These are phyloP conservation scores for Penicillium lividum DNA, from an alignment of 495 filamentous ascomycete genomes.

Conservation along the genomic window DNA sequence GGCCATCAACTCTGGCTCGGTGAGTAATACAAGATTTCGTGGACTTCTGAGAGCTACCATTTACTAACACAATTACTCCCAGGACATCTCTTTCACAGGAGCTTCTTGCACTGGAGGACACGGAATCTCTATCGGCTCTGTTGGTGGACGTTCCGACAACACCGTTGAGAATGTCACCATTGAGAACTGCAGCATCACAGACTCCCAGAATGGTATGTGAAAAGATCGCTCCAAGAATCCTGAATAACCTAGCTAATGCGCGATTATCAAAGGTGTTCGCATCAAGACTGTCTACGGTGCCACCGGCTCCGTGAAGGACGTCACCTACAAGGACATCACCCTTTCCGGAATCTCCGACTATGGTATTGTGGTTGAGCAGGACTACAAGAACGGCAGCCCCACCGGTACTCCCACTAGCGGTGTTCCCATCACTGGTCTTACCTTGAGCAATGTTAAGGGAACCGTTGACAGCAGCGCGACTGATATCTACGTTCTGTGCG, in stretches of 20 bases:
- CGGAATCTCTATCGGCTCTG: conserved; percentile 61
- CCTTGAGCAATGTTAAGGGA: conserved; percentile 47
- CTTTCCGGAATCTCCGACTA: conserved; percentile 37
- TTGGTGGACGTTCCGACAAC: conserved; percentile 60
- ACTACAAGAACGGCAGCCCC: conserved; percentile 58
- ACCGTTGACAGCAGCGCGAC: conserved; percentile 33
- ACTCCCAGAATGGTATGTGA: conserved; percentile 48
- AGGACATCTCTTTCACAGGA: conserved; percentile 50
- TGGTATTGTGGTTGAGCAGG: conserved; percentile 65
- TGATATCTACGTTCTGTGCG: conserved; percentile 54
- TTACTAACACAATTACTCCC: conserved; percentile 3
- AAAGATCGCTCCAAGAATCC: too few species aligned
- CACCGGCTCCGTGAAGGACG: conserved; percentile 25
- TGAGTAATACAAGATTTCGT: conserved; percentile 3
- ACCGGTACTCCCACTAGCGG: conserved; percentile 56
- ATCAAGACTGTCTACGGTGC: conserved; percentile 30
- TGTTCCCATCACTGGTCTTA: conserved; percentile 53
- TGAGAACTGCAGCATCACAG: conserved; percentile 42
- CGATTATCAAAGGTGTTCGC: conserved; percentile 22
- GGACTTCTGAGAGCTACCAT: background rate
- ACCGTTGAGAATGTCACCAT: conserved; percentile 54
- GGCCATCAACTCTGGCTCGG: conserved; percentile 54
- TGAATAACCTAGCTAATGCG: background rate
- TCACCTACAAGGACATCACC: conserved; percentile 29
- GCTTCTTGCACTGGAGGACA: conserved; percentile 56